Evolutionary conservation across 371 early-diverging fungal genomes (phyloP).

Genomic region (Syncephalastrum monosporum): DNA sequence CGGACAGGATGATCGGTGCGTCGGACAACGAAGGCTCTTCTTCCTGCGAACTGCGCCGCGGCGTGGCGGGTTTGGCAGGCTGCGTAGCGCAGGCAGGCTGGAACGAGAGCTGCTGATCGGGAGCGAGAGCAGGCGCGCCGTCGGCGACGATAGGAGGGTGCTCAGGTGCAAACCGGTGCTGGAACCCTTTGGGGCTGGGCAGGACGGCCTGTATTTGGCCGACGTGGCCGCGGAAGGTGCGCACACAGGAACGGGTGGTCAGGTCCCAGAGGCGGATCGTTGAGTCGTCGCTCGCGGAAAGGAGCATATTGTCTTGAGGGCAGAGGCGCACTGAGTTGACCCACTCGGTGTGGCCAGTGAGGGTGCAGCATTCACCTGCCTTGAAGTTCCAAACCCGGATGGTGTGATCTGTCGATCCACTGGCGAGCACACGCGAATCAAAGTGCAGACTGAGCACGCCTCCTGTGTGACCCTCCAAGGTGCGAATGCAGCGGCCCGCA

Average conservation of each 20-base stretch:
- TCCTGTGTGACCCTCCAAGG: conserved; percentile 78
- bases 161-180: conserved; percentile 28
- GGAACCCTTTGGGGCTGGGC: conserved; percentile 47
- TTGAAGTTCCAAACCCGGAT: conserved; percentile 92
- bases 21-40: conserved; percentile 17
- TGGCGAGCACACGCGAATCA: conserved; percentile 75
- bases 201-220: conserved; percentile 74
- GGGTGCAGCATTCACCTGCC: conserved; percentile 73
- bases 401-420: conserved; percentile 83
- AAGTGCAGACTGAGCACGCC: conserved; percentile 91
- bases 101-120: conserved; percentile 6
- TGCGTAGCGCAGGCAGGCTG: conserved; percentile 20
- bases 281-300: conserved; percentile 83
- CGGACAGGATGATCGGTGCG: conserved; percentile 72
- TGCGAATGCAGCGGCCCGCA: conserved; percentile 84
- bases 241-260: conserved; percentile 62
- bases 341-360: conserved; percentile 84
- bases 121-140: not conserved
- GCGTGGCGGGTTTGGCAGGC: not conserved
- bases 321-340: conserved; percentile 84
- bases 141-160: conserved; percentile 15
- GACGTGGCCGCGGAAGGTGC: conserved; percentile 74
- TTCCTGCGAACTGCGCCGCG: not conserved
- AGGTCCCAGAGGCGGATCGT: conserved; percentile 87
- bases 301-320: conserved; percentile 60